Evolutionary conservation across 768 basidiomycete genomes (phyloP), one percentile per base, ranked within the genome.

Genomic region (Boletus barrowsii): DNA sequence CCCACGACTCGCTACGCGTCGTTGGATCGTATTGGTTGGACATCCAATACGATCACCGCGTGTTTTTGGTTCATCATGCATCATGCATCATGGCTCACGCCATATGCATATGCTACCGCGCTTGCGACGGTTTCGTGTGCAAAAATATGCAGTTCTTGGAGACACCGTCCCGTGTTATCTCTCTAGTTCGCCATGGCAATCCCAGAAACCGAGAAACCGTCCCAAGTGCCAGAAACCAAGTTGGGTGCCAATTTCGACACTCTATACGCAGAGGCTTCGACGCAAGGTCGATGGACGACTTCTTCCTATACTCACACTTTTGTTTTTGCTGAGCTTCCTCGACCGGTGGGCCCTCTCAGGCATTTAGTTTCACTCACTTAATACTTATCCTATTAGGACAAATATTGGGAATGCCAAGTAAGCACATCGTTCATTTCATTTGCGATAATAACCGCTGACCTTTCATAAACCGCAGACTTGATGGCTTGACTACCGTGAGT

Each of bases 401-500:
- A 76, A 75, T 51, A 70, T 77, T 45, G 73, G 67, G 26, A 77
- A 75, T 54, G 73, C 75, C 42, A 73, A 67, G 74, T 73, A 53
- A 51, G 68, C 17, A 26, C 15, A 6, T 29, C 18, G 4, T 18
- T 41, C 44, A 15, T 11, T 18, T 41, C 44, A 15, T 11, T 15
- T 43, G 3, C 4, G 6, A 15, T 6, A 14, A 14, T 8, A 11
- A 42, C 22, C 2, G 14, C 30, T 62, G 24, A 57, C 33, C 22
- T 32, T 32, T 13, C 14, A 14, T 36, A 17, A 39, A 51, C 41
- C 22, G 2, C 49, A 84, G 79, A 65, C 76, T 86, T 43, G 73
- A 80, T 55, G 83, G 83, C 8, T 68, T 84, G 37, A 73, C 75
- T 32, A 74, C 74, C 6, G 80, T 78, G 60, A 60, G 66, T 49